Evolutionary conservation across 225 moss, liverwort and hornwort genomes (phyloP), one percentile per base, ranked within the genome.

Genomic region (Sphagnum tenellum): DNA sequence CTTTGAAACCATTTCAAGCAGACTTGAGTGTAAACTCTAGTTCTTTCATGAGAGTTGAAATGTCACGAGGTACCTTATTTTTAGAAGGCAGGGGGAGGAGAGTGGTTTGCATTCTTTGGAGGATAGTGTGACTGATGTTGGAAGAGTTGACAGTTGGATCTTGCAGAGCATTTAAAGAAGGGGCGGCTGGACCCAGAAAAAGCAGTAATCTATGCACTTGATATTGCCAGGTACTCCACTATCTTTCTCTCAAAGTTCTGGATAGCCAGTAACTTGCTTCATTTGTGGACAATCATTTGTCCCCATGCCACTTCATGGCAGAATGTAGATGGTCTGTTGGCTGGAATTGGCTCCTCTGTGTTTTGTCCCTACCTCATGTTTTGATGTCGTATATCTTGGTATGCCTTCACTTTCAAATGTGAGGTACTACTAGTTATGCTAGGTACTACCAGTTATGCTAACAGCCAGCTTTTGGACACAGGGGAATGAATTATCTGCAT

Each of bases 401-500:
- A 29, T 29, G 29, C 1, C 29, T 29, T 29, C 29, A 29, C 29
- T 29, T 29, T 29, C 29, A 29, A 29, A 29, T 29, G 29, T 29
- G 29, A 29, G 29, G 29, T 29, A 29, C 29, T 29, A 29, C 29
- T 29, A 29, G 29, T 29, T 29, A 29, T 12, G 45, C 11, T 4
- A 10, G 29, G 29, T 29, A 29, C 29, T 29, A 29, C 29, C 1
- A 29, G 29, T 29, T 29, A 29, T 12, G 45, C 11, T 4, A 10
- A 8, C 4, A 2, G 13, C 46, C n/a, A 8, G 12, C 46, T 64
- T 49, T 12, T 64, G 64, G 54, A 11, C 66, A 58, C 88, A 89
- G 88, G 80, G 94, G 94, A 55, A 81, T 94, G 90, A 94, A 85
- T 57, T 94, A 90, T 67, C 75, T 94, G 68, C 94, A 94, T 69